Percentiles rank a stretch among this genome's conserved stretches.
phyloP scores from a whole-genome alignment of 805 yeast genomes.

The Grigorovia yakushimaensis region DNA sequence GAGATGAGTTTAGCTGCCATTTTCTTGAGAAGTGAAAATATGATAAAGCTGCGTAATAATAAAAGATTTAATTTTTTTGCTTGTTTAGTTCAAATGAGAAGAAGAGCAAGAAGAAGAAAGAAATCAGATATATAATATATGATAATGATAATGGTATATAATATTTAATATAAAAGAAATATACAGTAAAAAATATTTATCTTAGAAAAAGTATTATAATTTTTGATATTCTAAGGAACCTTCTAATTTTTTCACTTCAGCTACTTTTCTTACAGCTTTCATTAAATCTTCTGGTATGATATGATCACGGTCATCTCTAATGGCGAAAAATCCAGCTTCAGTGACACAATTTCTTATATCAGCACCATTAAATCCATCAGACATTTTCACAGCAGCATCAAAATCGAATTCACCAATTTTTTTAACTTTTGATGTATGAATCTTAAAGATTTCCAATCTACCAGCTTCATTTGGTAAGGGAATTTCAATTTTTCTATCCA shows the following conservation, averaged over 20 bases:
- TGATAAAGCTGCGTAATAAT: no score
- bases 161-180: neutral
- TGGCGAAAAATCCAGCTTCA: constrained; percentile 98
- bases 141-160: no score
- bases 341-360: constrained; percentile 94
- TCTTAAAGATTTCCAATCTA: constrained; percentile 85
- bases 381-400: constrained; percentile 95
- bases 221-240: constrained; percentile 94
- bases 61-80: neutral
- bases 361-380: constrained; percentile 98
- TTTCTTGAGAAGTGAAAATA: constrained; percentile 7
- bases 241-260: constrained; percentile 93
- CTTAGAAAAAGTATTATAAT: constrained; percentile 47
- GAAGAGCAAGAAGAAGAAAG: neutral
- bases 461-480: constrained; percentile 95
- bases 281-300: constrained; percentile 86
- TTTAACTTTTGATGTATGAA: constrained; percentile 74
- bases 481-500: constrained; percentile 93
- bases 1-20: constrained; percentile 26
- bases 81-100: constrained; percentile 4
- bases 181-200: no score
- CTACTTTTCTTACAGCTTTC: constrained; percentile 97
- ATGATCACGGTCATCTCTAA: constrained; percentile 94
- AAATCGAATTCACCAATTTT: constrained; percentile 95
- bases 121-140: no score